A percentile compares a stretch with the other conserved stretches of the same genome.
Evolutionary conservation across 2,329 filamentous ascomycete genomes (phyloP).

Genomic region (Eutypa lata): DNA sequence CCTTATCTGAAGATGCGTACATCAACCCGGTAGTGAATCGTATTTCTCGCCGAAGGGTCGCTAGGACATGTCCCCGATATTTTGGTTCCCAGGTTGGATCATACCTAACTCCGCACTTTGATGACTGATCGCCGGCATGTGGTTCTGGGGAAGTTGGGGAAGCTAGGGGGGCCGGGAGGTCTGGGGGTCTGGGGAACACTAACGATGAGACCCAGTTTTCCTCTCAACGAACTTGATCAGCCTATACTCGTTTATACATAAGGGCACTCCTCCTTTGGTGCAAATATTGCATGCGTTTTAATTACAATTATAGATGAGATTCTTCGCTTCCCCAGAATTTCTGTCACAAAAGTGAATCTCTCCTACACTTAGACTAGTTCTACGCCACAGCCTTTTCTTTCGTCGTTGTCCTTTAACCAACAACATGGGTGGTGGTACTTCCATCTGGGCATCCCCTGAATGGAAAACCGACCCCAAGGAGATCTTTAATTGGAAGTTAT

Average conservation of each 20-base stretch:
- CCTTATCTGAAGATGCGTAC: neutral
- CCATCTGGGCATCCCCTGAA: constrained; percentile 34
- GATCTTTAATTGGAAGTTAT: constrained; percentile 34
- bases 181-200: neutral
- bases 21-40: neutral
- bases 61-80: neutral
- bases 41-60: neutral
- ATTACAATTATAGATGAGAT: neutral
- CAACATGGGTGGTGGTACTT: constrained; percentile 35
- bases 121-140: neutral
- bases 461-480: constrained; percentile 32
- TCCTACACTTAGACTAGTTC: too few species aligned
- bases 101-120: neutral
- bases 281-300: neutral
- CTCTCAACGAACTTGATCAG: neutral
- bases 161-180: neutral
- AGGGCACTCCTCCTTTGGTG: neutral
- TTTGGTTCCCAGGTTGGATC: neutral
- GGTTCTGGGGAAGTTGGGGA: constrained; percentile 1
- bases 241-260: too few species aligned
- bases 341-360: too few species aligned
- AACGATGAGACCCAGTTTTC: too few species aligned
- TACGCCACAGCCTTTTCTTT: too few species aligned
- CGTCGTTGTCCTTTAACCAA: neutral
- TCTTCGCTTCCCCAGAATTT: too few species aligned